Percentiles rank a stretch among this genome's conserved stretches.
Evolutionary conservation across 2,329 filamentous ascomycete species (phyloP).

Genomic region (Aspergillus sp.): DNA sequence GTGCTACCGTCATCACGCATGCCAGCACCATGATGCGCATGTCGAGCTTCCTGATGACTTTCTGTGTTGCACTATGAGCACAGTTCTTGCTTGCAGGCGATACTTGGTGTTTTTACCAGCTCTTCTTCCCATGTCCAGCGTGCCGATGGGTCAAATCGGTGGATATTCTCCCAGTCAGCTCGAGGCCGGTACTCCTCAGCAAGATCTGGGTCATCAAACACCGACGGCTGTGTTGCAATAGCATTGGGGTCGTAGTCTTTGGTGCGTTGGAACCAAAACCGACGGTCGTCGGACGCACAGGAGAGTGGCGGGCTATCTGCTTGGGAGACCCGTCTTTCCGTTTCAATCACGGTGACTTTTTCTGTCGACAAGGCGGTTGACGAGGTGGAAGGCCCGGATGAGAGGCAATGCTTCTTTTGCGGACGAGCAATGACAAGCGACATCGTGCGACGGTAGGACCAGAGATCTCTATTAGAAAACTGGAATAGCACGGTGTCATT

Average conservation of each 20-base stretch:
- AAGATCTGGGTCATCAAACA: constrained; percentile 45
- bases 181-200: constrained; percentile 32
- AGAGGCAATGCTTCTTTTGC: background rate
- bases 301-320: constrained; percentile 11
- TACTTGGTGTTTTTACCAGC: constrained; percentile 7
- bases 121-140: constrained; percentile 21
- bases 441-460: constrained; percentile 1
- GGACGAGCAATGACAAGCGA: constrained; percentile 13
- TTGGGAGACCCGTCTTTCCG: background rate
- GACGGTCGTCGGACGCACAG: constrained; percentile 17
- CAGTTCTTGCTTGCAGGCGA: background rate
- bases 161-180: constrained; percentile 29
- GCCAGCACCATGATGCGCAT: constrained; percentile 21
- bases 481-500: background rate
- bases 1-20: constrained; percentile 59
- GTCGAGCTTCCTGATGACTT: constrained; percentile 17
- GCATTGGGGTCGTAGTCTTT: constrained; percentile 23
- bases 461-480: background rate
- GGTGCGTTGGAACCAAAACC: constrained; percentile 29
- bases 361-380: constrained; percentile 7
- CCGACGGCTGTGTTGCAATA: constrained; percentile 43
- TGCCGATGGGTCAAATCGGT: constrained; percentile 19
- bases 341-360: constrained; percentile 7
- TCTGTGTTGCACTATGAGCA: constrained; percentile 46
- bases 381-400: background rate